phyloP scores from a whole-genome alignment of 192 early-diverging fungal species.

The Linnemannia zychae region DNA sequence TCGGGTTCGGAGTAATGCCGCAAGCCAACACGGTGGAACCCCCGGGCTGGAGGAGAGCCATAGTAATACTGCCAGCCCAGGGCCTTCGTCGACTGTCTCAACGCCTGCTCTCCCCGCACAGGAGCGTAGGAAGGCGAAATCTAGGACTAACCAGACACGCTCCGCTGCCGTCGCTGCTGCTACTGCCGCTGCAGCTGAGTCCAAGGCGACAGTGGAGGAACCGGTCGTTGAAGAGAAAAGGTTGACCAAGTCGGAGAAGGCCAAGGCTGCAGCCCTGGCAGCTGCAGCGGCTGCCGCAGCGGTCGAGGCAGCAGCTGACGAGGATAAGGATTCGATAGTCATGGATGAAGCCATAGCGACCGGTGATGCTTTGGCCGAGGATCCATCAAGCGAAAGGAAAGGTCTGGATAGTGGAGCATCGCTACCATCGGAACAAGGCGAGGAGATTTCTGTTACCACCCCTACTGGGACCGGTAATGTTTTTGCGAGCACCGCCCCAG shows the following conservation, averaged over 20 bases:
- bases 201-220: constrained; percentile 17
- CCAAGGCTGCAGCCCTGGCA: not conserved
- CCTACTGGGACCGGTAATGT: not conserved
- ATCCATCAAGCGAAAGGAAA: not conserved
- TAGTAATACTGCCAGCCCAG: constrained; percentile 44
- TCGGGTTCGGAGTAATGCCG: constrained; percentile 41
- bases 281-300: not conserved
- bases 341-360: not conserved
- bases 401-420: not conserved
- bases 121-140: constrained; percentile 32
- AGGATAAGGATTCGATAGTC: not conserved
- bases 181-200: not conserved
- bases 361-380: constrained; percentile 8
- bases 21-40: constrained; percentile 24
- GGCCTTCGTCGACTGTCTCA: constrained; percentile 39
- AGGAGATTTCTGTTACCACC: not conserved
- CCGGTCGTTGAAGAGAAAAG: constrained; percentile 24
- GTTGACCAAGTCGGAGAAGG: constrained; percentile 24
- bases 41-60: constrained; percentile 38
- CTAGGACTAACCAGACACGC: constrained; percentile 28
- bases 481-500: constrained; percentile 11
- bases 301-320: not conserved
- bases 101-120: constrained; percentile 14
- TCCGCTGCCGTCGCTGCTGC: constrained; percentile 10
- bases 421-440: not conserved